Evolutionary conservation across 2,329 filamentous ascomycete species (phyloP).

Genomic region (Tolypocladium album): DNA sequence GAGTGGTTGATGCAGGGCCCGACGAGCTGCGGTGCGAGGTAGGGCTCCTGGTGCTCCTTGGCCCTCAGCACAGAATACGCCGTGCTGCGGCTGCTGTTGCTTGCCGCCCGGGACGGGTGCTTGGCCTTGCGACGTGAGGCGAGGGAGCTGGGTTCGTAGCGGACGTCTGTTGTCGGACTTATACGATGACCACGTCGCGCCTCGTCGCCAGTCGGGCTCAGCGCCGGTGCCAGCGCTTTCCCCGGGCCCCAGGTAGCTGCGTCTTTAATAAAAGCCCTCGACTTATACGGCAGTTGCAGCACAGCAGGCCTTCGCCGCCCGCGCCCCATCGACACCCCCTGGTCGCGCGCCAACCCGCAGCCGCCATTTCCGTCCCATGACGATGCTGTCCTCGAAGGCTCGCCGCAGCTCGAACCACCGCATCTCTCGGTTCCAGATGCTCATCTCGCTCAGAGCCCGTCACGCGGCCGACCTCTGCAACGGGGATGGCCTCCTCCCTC

Average conservation of each 20-base stretch:
- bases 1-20: background rate
- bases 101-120: background rate
- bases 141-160: background rate
- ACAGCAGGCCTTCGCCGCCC: background rate
- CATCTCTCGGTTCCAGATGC: background rate
- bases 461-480: background rate
- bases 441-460: background rate
- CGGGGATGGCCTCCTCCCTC: background rate
- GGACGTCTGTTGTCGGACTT: background rate
- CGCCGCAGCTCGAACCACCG: background rate
- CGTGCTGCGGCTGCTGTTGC: background rate
- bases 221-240: background rate
- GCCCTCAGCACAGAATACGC: background rate
- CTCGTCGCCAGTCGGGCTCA: background rate
- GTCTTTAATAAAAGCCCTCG: too few relatives aligned
- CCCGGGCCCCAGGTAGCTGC: background rate
- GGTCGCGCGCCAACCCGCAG: slow-evolving; percentile 1
- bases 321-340: background rate
- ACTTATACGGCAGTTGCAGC: background rate
- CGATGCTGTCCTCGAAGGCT: background rate
- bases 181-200: background rate
- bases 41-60: background rate
- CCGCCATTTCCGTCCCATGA: background rate
- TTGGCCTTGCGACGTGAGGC: background rate
- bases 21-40: background rate